Base-by-base conservation (phyloP, 306 rosid species). In the Casuarina cunninghamiana region DNA sequence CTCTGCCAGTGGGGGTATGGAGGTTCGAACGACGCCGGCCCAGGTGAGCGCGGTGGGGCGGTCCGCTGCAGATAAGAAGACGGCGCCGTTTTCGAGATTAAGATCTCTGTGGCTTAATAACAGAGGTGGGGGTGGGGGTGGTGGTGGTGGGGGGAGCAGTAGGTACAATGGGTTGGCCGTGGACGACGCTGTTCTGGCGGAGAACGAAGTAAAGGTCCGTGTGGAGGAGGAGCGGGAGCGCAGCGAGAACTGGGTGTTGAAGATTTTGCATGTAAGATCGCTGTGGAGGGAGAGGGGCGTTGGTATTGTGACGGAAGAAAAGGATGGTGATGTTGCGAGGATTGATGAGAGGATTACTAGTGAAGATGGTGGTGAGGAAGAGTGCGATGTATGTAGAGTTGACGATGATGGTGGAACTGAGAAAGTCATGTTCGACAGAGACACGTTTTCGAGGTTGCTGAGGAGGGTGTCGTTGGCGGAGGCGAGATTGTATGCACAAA, bases 381-480 rank as follows among this genome's bases (percentile, higher is more conserved):
- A 10, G 12, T 87, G 91, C 78, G 91, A 84, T 69, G 71, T 71
- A 75, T 94, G 98, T 72, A 63, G 73, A 54, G 83, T 88, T 71
- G 76, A 53, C 26, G 86, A 80, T 53, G 79, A 80, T 1, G 89
- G 81, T 26, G 84, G 77, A 7, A 74, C 71, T 8, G 82, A 88
- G 54, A 76, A 75, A 74, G 72, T 81, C 66, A 76, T 87, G 74
- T 84, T 95, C 35, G 93, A 95, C 72, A 78, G 83, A 79, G 89
- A 83, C 63, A 86, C 97, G 53, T 93, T 93, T 85, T 81, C 93
- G 6, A 87, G 84, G 69, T 84, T 95, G 90, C 91, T 95, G 17
- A 76, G 94, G 72, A 89, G 91, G 85, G 99, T 95, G 46, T 88
- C 97, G 2, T 81, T 91, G 45, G 87, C 87, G 0, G 99, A 95